Conservation (phyloP, 768 basidiomycete species). For the Phylloporus rhodoxanthus region DNA sequence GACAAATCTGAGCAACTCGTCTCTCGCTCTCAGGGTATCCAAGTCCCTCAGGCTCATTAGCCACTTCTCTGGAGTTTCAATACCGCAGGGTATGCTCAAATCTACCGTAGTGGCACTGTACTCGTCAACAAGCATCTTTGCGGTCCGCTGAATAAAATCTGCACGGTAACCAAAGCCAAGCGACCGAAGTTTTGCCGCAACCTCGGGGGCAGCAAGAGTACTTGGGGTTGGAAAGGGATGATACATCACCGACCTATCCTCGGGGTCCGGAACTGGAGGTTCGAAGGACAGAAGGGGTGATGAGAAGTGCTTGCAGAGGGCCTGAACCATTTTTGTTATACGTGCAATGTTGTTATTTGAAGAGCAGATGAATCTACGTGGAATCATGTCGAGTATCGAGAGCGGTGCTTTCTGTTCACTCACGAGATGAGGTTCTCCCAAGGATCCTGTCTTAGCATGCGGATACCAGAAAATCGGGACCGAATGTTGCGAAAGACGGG, state of each 20-base stretch:
- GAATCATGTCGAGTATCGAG: constrained; percentile 8
- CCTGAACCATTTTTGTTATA: constrained; percentile 89
- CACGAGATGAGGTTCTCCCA: constrained; percentile 96
- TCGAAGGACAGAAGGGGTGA: constrained; percentile 53
- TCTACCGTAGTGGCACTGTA: constrained; percentile 30
- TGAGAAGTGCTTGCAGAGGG: constrained; percentile 74
- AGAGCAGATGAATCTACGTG: constrained; percentile 87
- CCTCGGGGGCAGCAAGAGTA: constrained; percentile 50
- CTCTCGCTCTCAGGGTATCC: constrained; percentile 56
- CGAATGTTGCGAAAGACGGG: constrained; percentile 62
- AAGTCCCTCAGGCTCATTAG: constrained; percentile 46
- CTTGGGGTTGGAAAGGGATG: constrained; percentile 85
- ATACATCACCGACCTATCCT: constrained; percentile 39
- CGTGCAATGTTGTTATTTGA: constrained; percentile 95
- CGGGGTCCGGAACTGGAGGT: constrained; percentile 25
- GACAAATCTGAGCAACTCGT: constrained; percentile 71
- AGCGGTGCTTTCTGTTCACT: constrained; percentile 29
- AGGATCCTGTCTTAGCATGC: constrained; percentile 87
- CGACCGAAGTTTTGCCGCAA: constrained; percentile 59
- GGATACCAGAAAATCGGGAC: constrained; percentile 69
- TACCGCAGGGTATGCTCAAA: not conserved
- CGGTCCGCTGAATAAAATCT: constrained; percentile 78
- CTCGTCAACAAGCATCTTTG: constrained; percentile 64
- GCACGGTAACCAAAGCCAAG: constrained; percentile 97
- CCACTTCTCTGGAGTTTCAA: constrained; percentile 57